Evolutionary conservation across 2,329 filamentous ascomycete genomes (phyloP).

Genomic region (Rasamsonia emersonii): DNA sequence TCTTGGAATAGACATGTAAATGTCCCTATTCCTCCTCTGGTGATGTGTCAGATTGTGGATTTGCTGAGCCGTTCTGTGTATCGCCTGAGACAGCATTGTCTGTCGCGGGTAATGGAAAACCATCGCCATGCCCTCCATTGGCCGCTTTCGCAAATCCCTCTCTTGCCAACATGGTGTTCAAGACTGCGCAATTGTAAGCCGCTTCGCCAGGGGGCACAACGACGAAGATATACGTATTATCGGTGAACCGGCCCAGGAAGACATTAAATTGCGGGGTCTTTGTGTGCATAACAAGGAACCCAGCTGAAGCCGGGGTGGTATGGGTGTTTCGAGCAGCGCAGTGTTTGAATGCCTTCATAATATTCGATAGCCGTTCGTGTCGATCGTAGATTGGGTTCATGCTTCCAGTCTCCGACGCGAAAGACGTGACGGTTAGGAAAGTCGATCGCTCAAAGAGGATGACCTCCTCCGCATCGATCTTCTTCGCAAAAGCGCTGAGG

Average conservation of each 20-base stretch:
- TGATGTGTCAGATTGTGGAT: slow-evolving; percentile 4
- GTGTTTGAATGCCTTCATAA: slow-evolving; percentile 98
- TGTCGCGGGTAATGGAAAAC: slow-evolving; percentile 30
- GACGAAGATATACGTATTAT: slow-evolving; percentile 93
- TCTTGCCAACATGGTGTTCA: slow-evolving; percentile 82
- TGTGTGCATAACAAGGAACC: slow-evolving; percentile 39
- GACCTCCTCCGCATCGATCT: slow-evolving; percentile 88
- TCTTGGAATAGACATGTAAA: slow-evolving; percentile 1
- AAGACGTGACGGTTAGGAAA: slow-evolving; percentile 91
- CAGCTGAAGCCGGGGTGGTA: slow-evolving; percentile 34
- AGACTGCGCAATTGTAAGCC: slow-evolving; percentile 78
- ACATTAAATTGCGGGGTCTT: slow-evolving; percentile 67
- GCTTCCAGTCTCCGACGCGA: slow-evolving; percentile 65
- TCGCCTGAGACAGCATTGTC: slow-evolving; percentile 18
- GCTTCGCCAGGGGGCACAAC: slow-evolving; percentile 86
- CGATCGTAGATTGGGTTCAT: slow-evolving; percentile 85
- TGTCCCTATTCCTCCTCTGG: slow-evolving; percentile 2
- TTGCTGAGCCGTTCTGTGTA: slow-evolving; percentile 6
- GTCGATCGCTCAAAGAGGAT: slow-evolving; percentile 92
- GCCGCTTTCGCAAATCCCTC: slow-evolving; percentile 66
- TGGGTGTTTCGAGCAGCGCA: slow-evolving; percentile 40
- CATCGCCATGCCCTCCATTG: slow-evolving; percentile 35
- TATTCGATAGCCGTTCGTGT: slow-evolving; percentile 90
- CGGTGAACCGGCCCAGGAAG: slow-evolving; percentile 91
- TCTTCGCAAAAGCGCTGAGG: slow-evolving; percentile 68